phyloP scores from a whole-genome alignment of 2,329 filamentous ascomycete species.

The Hymenoscyphus linearis region DNA sequence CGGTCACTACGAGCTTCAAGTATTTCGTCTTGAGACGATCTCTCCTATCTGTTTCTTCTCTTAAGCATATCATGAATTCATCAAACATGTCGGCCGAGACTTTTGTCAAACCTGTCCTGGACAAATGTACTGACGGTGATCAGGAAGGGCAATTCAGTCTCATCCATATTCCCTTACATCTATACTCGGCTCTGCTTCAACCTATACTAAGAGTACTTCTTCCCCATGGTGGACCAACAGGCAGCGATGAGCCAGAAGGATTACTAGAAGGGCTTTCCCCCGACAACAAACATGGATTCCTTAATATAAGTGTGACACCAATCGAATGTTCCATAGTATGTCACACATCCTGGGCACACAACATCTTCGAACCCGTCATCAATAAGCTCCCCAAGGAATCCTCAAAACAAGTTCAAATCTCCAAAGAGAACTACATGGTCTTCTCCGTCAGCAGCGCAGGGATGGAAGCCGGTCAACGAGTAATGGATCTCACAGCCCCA shows the following conservation, averaged over 20 bases:
- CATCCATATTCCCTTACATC: slow-evolving; percentile 79
- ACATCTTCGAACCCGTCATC: slow-evolving; percentile 71
- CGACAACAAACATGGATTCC: slow-evolving; percentile 66
- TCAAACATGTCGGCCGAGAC: slow-evolving; percentile 12
- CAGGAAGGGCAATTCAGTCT: slow-evolving; percentile 84
- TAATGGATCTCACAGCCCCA: slow-evolving; percentile 86
- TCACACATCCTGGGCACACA: slow-evolving; percentile 65
- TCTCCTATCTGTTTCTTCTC: slow-evolving; percentile 2
- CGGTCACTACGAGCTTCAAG: slow-evolving; percentile 9
- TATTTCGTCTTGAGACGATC: slow-evolving; percentile 7
- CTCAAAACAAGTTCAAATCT: slow-evolving; percentile 61
- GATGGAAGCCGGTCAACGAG: slow-evolving; percentile 83
- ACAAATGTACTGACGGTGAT: slow-evolving; percentile 20
- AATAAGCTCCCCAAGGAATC: slow-evolving; percentile 51
- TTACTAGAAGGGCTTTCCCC: slow-evolving; percentile 43
- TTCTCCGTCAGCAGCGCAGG: slow-evolving; percentile 88
- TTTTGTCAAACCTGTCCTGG: slow-evolving; percentile 19
- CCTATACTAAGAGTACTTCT: slow-evolving; percentile 82
- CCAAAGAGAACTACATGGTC: slow-evolving; percentile 76
- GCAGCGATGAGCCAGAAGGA: slow-evolving; percentile 32
- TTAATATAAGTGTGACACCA: slow-evolving; percentile 90
- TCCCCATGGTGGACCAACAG: slow-evolving; percentile 45
- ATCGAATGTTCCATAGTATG: slow-evolving; percentile 92
- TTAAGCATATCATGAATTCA: slow-evolving; percentile 7
- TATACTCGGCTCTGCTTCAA: slow-evolving; percentile 75